Conservation (phyloP, 2,329 filamentous ascomycete species). For the Pseudopyricularia cyperi region DNA sequence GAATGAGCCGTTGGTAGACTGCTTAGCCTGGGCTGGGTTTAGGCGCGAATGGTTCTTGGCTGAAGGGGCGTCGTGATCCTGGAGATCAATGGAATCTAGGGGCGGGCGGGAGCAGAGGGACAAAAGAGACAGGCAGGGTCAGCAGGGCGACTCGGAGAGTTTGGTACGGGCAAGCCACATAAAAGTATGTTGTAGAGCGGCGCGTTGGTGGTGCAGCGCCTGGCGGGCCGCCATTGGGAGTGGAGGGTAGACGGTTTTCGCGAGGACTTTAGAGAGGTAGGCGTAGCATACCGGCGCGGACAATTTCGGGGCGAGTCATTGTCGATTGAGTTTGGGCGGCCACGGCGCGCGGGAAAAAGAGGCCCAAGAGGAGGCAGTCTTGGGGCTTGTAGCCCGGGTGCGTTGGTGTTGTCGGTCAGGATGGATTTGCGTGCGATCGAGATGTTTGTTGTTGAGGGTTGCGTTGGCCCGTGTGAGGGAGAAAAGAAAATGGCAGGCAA, state of each 20-base stretch:
- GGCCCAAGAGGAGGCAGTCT: background rate
- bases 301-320: conserved; percentile 47
- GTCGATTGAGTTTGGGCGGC: conserved; percentile 14
- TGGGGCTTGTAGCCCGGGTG: background rate
- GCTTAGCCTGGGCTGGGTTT: conserved; percentile 33
- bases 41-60: conserved; percentile 66
- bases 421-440: too few relatives aligned
- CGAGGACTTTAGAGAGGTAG: background rate
- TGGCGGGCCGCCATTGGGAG: background rate
- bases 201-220: background rate
- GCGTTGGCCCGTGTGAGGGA: too few relatives aligned
- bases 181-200: conserved; percentile 7
- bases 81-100: conserved; percentile 87
- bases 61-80: conserved; percentile 69
- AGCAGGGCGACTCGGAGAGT: conserved; percentile 1
- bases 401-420: background rate
- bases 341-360: background rate
- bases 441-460: too few relatives aligned
- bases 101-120: conserved; percentile 6
- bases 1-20: conserved; percentile 33
- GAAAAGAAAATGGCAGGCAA: too few relatives aligned
- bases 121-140: conserved; percentile 5
- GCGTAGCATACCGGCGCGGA: conserved; percentile 42
- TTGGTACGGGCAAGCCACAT: conserved; percentile 5
- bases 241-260: background rate